A percentile compares a stretch with the other conserved stretches of the same genome.
Evolutionary conservation across 75 land plant genomes (phyloP).

Genomic region (Larix kaempferi): DNA sequence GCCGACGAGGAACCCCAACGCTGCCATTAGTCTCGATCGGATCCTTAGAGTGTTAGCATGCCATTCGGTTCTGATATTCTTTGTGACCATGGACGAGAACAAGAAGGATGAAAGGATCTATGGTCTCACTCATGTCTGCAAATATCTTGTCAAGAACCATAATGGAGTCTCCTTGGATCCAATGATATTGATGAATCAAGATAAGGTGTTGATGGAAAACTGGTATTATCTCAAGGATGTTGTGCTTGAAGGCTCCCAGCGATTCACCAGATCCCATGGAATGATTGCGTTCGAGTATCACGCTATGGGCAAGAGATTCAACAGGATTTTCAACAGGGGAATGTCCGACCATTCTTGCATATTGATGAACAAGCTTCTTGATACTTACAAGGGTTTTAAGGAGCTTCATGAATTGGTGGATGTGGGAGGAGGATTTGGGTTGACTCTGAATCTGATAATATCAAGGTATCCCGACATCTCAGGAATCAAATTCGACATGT

Average conservation of each 20-base stretch:
- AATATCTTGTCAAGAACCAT: constrained; percentile 15
- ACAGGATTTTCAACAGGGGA: constrained; percentile 14
- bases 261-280: constrained; percentile 31
- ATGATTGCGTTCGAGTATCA: constrained; percentile 24
- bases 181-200: constrained; percentile 12
- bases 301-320: constrained; percentile 12
- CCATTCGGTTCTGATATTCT: constrained; percentile 23
- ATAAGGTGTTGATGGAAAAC: constrained; percentile 23
- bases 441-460: constrained; percentile 25
- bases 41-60: constrained; percentile 22
- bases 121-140: constrained; percentile 21
- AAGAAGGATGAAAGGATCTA: constrained; percentile 16
- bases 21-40: constrained; percentile 13
- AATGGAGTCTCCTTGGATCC: constrained; percentile 30
- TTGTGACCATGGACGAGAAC: background rate
- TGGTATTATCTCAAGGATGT: constrained; percentile 25
- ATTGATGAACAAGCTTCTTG: constrained; percentile 17
- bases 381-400: constrained; percentile 27
- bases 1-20: constrained; percentile 6
- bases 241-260: constrained; percentile 13
- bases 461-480: constrained; percentile 26
- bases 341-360: constrained; percentile 23
- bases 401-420: constrained; percentile 21
- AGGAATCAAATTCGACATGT: constrained; percentile 47
- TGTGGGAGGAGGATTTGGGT: constrained; percentile 44